A percentile compares a stretch with the other conserved stretches of the same genome.
phyloP scores from a whole-genome alignment of 805 yeast genomes.

The Geotrichum ghanense region DNA sequence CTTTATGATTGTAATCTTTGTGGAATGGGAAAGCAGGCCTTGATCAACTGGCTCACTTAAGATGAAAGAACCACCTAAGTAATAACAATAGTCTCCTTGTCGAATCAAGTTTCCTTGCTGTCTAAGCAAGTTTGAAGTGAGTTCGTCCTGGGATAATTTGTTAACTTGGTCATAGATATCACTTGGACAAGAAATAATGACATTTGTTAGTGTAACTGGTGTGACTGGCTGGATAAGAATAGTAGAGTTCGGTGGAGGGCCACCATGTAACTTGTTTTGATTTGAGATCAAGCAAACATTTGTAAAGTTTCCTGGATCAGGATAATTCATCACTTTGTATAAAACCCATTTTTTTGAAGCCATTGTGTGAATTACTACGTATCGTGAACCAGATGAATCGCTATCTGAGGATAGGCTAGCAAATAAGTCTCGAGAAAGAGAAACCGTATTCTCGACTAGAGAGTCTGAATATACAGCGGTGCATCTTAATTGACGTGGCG shows the following conservation, averaged over 20 bases:
- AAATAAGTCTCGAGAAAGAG: background rate
- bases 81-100: slow-evolving; percentile 33
- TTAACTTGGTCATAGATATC: slow-evolving; percentile 35
- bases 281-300: slow-evolving; percentile 9
- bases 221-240: slow-evolving; percentile 12
- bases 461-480: background rate
- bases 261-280: slow-evolving; percentile 11
- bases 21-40: slow-evolving; percentile 37
- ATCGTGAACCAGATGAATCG: background rate
- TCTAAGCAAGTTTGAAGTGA: slow-evolving; percentile 3
- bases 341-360: background rate
- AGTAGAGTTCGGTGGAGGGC: slow-evolving; percentile 8
- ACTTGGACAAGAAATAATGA: slow-evolving; percentile 34
- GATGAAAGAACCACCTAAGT: slow-evolving; percentile 38
- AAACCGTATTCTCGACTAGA: background rate
- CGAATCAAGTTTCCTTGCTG: slow-evolving; percentile 18
- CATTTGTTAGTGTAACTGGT: slow-evolving; percentile 25
- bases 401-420: background rate
- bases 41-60: slow-evolving; percentile 68
- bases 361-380: background rate
- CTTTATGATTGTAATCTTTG: slow-evolving; percentile 46
- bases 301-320: background rate
- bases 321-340: background rate
- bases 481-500: background rate
- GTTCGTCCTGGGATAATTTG: slow-evolving; percentile 24